These are phyloP conservation scores for Paramarasmius palmivorus DNA, from an alignment of 1,284 basidiomycete species.

Conservation along the genomic window DNA sequence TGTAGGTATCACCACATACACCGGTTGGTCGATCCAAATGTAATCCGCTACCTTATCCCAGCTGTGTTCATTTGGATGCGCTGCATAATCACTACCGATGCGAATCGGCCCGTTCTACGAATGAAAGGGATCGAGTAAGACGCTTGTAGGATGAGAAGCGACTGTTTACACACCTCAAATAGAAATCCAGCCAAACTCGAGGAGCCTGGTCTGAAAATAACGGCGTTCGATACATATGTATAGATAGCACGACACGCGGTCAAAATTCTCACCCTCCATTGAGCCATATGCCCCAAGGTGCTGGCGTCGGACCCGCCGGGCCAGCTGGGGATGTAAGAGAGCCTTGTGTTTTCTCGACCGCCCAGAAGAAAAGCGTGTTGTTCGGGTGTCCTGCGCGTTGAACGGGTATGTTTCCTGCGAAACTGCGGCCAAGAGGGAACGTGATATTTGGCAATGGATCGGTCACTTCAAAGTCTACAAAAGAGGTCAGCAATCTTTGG, in stretches of 20 bases:
- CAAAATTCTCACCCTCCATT: constrained; percentile 59
- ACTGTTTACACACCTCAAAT: constrained; percentile 50
- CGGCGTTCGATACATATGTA: not conserved
- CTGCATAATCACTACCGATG: constrained; percentile 48
- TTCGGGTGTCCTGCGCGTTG: constrained; percentile 66
- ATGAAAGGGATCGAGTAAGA: not conserved
- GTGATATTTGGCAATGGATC: constrained; percentile 63
- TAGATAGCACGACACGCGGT: not conserved
- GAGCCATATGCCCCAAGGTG: constrained; percentile 76
- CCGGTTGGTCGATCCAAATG: constrained; percentile 76
- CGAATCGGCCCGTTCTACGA: constrained; percentile 67
- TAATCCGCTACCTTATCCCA: constrained; percentile 66
- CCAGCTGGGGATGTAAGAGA: constrained; percentile 46
- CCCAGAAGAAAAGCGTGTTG: constrained; percentile 74
- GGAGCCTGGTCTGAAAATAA: constrained; percentile 56
- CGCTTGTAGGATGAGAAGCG: not conserved
- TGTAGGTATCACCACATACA: constrained; percentile 39
- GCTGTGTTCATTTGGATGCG: constrained; percentile 51
- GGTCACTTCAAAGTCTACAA: constrained; percentile 56
- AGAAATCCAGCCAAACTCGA: constrained; percentile 67
- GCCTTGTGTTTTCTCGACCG: constrained; percentile 58
- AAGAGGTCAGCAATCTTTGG: not conserved
- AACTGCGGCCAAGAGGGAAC: constrained; percentile 54
- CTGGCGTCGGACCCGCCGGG: constrained; percentile 27
- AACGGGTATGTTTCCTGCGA: constrained; percentile 69